Evolutionary conservation across 768 basidiomycete species (phyloP), one percentile per base, ranked within the genome.

Genomic region (Panaeolus papilionaceus): DNA sequence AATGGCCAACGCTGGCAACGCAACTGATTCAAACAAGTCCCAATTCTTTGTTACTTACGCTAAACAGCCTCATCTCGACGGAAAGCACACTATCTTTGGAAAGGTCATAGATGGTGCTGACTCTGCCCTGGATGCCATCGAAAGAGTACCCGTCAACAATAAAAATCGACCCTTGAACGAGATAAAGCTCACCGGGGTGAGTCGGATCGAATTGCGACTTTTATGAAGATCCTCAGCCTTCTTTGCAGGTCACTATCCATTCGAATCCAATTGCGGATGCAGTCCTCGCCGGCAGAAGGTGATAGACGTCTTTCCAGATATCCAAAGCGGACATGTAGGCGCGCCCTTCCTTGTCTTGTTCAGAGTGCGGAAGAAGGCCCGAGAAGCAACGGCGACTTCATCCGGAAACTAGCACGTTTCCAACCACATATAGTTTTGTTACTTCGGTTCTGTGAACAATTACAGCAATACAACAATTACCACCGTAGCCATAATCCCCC

Each of bases 51-150:
- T 96, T 74, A 89, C 94, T 3, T 98, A 98, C 75, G 82, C 92
- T 2, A 99, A 99, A 77, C 97, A 98, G 72, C 80, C 93, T 0
- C 96, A 98, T 76, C 87, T 99, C 16, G 97, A 99, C 75, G 91
- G 91, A 70, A 98, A 98, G 76, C 92, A 93, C 79, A 95, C 95
- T 16, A 98, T 98, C 64, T 90, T 99, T 68, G 97, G 95, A 66
- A 95, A 92, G 83, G 96, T 99, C n/a, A 99, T 99, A 71, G 98
- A 99, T 75, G 98, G 98, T 20, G 87, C 86, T n/a, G 96, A 99
- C 75, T 89, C 94, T 3, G 94, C 96, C 4, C 80, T 99, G 54
- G 98, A 99, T 72, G 85, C 86, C n/a, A 95, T 98, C 88, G 98
- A 99, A 77, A 88, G 90, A 26, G 89, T 91, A 0, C 95, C 95